Evolutionary conservation across 2,329 filamentous ascomycete genomes (phyloP).

Genomic region (Zasmidium citrigriseum): DNA sequence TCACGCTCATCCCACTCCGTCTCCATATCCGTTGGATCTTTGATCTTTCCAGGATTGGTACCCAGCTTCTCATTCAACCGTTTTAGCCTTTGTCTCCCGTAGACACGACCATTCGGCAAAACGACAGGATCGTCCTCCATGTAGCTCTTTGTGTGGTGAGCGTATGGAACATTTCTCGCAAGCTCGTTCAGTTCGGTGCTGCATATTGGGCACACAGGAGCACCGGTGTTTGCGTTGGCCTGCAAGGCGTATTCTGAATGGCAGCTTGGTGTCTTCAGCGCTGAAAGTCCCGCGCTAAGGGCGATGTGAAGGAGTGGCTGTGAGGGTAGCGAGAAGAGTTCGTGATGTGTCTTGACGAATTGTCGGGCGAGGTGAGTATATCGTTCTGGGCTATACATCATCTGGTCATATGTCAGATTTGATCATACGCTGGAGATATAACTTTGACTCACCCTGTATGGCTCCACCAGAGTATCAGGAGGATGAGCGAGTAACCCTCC

Average conservation of each 20-base stretch:
- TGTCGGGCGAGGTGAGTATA: constrained; percentile 76
- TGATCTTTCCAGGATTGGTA: constrained; percentile 64
- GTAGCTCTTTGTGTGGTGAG: constrained; percentile 90
- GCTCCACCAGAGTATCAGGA: constrained; percentile 60
- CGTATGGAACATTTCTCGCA: constrained; percentile 85
- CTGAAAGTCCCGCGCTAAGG: constrained; percentile 85
- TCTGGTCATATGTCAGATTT: constrained; percentile 50
- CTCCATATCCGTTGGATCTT: constrained; percentile 69
- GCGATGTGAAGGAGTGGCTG: constrained; percentile 87
- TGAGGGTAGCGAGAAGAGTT: constrained; percentile 77
- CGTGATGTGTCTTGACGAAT: constrained; percentile 85
- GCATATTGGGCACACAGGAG: constrained; percentile 90
- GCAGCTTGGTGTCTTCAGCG: constrained; percentile 92
- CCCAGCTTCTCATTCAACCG: constrained; percentile 80
- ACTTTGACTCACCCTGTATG: constrained; percentile 55
- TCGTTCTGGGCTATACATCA: constrained; percentile 71
- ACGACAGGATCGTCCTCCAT: constrained; percentile 86
- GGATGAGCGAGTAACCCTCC: constrained; percentile 79
- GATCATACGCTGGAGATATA: not conserved
- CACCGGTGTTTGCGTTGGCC: constrained; percentile 62
- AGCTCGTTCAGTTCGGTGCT: constrained; percentile 92
- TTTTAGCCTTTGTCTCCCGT: constrained; percentile 72
- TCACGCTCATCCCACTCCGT: constrained; percentile 63
- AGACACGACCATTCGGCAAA: constrained; percentile 83
- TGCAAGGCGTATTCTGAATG: constrained; percentile 66